Percentiles rank a stretch among this genome's conserved stretches.
Evolutionary conservation across 495 filamentous ascomycete species (phyloP).

Genomic region (Penicillium lividum): DNA sequence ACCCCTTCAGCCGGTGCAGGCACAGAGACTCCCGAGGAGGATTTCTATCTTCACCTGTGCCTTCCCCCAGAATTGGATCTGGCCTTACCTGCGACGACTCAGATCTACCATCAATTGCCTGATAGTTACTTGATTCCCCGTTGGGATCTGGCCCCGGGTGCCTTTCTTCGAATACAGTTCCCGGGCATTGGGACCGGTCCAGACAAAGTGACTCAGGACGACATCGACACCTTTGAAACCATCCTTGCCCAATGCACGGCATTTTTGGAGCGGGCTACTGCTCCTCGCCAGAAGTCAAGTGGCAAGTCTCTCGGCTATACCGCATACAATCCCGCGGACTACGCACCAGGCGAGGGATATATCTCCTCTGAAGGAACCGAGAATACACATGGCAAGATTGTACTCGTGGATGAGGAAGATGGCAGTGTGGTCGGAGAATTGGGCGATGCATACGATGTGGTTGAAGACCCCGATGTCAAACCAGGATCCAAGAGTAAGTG

Average conservation of each 20-base stretch:
- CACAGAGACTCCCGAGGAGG: constrained; percentile 63
- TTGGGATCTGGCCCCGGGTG: constrained; percentile 86
- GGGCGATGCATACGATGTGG: constrained; percentile 74
- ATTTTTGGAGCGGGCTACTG: constrained; percentile 76
- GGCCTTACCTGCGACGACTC: constrained; percentile 85
- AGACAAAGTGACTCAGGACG: constrained; percentile 75
- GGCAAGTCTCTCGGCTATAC: constrained; percentile 45
- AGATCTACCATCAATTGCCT: constrained; percentile 92
- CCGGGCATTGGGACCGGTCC: constrained; percentile 65
- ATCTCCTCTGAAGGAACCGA: constrained; percentile 36
- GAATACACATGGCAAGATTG: constrained; percentile 71
- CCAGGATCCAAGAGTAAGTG: constrained; percentile 82
- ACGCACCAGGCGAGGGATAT: constrained; percentile 77
- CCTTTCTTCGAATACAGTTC: constrained; percentile 90
- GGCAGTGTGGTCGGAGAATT: constrained; percentile 93
- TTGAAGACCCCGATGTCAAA: constrained; percentile 71
- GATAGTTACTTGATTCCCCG: constrained; percentile 87
- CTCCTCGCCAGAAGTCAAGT: constrained; percentile 36
- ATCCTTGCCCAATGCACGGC: constrained; percentile 95
- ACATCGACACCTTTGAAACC: constrained; percentile 94
- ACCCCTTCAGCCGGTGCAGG: constrained; percentile 56
- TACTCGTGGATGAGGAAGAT: constrained; percentile 94
- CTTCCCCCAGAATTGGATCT: constrained; percentile 93
- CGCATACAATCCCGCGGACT: constrained; percentile 78
- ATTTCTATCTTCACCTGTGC: constrained; percentile 93